Evolutionary conservation across 2,329 filamentous ascomycete species (phyloP), one percentile per base, ranked within the genome.

Genomic region (Fusarium anthophilum): DNA sequence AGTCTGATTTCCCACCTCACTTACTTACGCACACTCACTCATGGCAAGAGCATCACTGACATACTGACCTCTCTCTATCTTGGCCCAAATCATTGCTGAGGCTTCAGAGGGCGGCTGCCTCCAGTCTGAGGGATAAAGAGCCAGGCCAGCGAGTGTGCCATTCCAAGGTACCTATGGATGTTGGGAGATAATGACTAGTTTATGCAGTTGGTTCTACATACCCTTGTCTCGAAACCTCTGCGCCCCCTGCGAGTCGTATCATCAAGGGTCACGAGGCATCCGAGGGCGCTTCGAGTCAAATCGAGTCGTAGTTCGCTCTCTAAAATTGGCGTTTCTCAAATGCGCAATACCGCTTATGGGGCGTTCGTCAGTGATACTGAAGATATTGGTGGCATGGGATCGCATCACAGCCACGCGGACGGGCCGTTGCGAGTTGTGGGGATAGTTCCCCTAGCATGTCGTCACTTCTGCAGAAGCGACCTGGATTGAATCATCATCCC

Each of bases 221-320:
- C 59, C 70, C 70, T 43, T 28, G 70, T 69, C 64, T 65, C 22
- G 28, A 65, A 72, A 69, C 69, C 30, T 55, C 69, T 72, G 70
- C 69, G 70, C 64, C 69, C 69, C 64, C 57, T 59, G 38, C 45
- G 51, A n/a, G 50, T 43, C 57, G 64, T 61, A 54, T 57, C 38
- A 57, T 28, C 15, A 32, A 35, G 55, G 44, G 59, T 54, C 69
- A 67, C 47, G 39, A 70, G 70, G 28, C 48, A 47, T 66, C 32
- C 9, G 26, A 54, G 47, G 37, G 63, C 53, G 38, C 55, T 37
- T 72, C 32, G 41, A 56, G 28, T 30, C 48, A 14, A n/a, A 22
- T 26, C 18, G 3, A 37, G 11, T 38, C 18, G 38, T 39, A 17
- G 44, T n/a, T 45, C 45, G 22, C n/a, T 61, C 32, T 66, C 59